phyloP scores from a whole-genome alignment of 257 asterid species.

The Solanum okadae region DNA sequence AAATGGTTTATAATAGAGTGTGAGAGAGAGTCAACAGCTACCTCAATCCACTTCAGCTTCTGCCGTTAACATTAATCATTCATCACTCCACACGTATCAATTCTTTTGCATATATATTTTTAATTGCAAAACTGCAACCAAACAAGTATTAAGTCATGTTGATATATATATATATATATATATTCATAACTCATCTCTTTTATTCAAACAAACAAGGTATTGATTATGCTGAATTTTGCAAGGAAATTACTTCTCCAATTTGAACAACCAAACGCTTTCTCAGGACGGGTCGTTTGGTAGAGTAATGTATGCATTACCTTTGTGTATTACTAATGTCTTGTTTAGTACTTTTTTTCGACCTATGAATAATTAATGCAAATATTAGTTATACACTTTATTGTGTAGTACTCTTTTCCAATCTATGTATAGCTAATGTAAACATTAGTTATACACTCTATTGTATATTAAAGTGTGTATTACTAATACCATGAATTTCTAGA shows the following conservation, averaged over 20 bases:
- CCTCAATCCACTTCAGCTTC: neutral
- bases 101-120: neutral
- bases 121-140: neutral
- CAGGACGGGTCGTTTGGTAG: neutral
- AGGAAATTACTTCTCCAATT: neutral
- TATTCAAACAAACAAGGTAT: neutral
- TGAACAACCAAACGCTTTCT: neutral
- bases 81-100: neutral
- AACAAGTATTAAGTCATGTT: neutral
- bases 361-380: too few relatives aligned
- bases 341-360: too few relatives aligned
- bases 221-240: neutral
- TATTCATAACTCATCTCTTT: neutral
- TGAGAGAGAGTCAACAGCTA: neutral
- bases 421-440: neutral
- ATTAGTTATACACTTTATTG: neutral
- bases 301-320: neutral
- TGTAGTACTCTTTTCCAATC: neutral
- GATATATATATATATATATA: too few relatives aligned
- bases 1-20: neutral
- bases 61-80: neutral
- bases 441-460: too few relatives aligned
- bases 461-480: too few relatives aligned
- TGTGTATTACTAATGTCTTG: neutral
- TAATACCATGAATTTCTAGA: neutral